Evolutionary conservation across 345 rosid genomes (phyloP).

Genomic region (Aegle marmelos): DNA sequence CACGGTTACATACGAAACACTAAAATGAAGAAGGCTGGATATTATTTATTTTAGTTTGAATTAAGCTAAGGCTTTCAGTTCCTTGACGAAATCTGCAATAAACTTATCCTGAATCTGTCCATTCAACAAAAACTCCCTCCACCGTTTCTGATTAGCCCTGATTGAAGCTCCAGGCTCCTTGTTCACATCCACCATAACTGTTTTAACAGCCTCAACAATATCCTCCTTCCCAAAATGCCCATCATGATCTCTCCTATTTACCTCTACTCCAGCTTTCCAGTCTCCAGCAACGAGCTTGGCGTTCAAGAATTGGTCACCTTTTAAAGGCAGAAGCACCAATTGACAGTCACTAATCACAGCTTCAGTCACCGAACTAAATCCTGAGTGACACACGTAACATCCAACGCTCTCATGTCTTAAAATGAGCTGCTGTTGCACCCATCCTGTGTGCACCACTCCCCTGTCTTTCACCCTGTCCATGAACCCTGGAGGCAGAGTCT

Average conservation of each 20-base stretch:
- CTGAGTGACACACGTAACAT: slow-evolving; percentile 29
- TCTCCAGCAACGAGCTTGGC: slow-evolving; percentile 28
- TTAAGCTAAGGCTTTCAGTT: slow-evolving; percentile 22
- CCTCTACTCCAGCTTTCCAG: slow-evolving; percentile 28
- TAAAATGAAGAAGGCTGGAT: no score
- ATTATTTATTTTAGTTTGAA: no score
- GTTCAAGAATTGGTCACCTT: slow-evolving; percentile 38
- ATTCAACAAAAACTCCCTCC: slow-evolving; percentile 31
- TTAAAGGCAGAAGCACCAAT: slow-evolving; percentile 34
- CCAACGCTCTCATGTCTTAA: slow-evolving; percentile 26
- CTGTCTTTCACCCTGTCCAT: slow-evolving; percentile 24
- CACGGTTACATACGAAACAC: no score
- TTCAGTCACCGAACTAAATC: slow-evolving; percentile 35
- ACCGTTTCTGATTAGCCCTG: slow-evolving; percentile 27
- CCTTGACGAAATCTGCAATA: slow-evolving; percentile 18
- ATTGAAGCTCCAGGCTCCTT: slow-evolving; percentile 27
- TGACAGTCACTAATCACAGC: slow-evolving; percentile 31
- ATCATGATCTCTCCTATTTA: slow-evolving; percentile 29
- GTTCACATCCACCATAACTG: slow-evolving; percentile 29
- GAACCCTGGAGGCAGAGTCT: slow-evolving; percentile 28
- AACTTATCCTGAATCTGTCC: slow-evolving; percentile 15
- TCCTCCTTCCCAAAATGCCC: slow-evolving; percentile 29
- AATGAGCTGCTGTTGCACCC: slow-evolving; percentile 35
- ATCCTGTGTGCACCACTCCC: slow-evolving; percentile 26
- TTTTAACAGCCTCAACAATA: slow-evolving; percentile 22